These are phyloP conservation scores for Fusarium sp. DNA, from an alignment of 2,329 filamentous ascomycete genomes.

Conservation along the genomic window DNA sequence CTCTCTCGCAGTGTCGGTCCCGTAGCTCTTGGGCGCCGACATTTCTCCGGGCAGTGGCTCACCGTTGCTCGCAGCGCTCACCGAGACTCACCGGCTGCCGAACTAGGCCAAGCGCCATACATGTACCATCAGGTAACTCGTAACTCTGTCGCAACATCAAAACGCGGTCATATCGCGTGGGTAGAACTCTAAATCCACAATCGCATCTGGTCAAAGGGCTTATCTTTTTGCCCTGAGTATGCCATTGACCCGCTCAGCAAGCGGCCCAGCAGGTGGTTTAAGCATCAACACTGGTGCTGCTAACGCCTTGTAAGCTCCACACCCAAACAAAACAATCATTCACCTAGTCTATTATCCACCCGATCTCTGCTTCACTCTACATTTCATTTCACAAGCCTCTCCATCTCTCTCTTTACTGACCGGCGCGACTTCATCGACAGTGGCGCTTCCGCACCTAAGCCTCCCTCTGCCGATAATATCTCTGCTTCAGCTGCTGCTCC, in stretches of 20 bases:
- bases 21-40: conserved; percentile 38
- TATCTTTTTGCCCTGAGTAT: conserved; percentile 48
- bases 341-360: conserved; percentile 25
- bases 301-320: conserved; percentile 58
- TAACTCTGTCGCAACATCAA: conserved; percentile 35
- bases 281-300: conserved; percentile 72
- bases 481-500: conserved; percentile 50
- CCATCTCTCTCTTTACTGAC: conserved; percentile 32
- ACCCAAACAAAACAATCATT: conserved; percentile 39
- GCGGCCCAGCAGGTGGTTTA: conserved; percentile 68
- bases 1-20: conserved; percentile 20
- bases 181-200: conserved; percentile 34
- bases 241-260: conserved; percentile 67
- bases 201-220: conserved; percentile 33
- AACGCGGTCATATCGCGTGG: conserved; percentile 36
- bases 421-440: conserved; percentile 32
- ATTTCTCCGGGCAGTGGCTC: conserved; percentile 44
- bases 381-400: conserved; percentile 8
- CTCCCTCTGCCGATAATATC: conserved; percentile 51
- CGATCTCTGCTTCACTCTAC: too few relatives aligned
- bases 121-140: conserved; percentile 6
- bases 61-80: conserved; percentile 21
- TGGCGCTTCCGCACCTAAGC: conserved; percentile 45
- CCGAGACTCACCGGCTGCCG: conserved; percentile 27
- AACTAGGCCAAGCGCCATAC: conserved; percentile 38